phyloP scores from a whole-genome alignment of 2,329 filamentous ascomycete genomes.

The Claviceps purpurea region DNA sequence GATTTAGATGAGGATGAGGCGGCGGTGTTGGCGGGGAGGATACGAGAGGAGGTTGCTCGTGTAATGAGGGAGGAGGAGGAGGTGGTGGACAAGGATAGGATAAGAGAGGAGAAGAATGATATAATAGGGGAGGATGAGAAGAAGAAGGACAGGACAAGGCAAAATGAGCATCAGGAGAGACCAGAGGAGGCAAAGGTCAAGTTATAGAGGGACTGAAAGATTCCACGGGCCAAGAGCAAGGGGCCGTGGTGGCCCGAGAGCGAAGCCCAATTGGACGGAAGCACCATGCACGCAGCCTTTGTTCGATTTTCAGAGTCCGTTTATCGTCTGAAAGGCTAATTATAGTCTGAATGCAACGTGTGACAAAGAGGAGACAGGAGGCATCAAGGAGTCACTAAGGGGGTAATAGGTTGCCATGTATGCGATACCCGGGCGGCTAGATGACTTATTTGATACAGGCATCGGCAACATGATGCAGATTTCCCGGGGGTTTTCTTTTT shows the following conservation, averaged over 20 bases:
- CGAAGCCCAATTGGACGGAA: neutral
- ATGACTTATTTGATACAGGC: no score
- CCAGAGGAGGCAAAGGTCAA: neutral
- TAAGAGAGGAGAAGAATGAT: neutral
- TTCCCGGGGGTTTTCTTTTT: no score
- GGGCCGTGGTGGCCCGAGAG: neutral
- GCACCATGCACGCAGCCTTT: no score
- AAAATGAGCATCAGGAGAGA: neutral
- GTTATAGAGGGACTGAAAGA: neutral
- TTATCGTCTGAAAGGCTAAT: no score
- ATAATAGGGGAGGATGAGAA: neutral
- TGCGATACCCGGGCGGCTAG: no score
- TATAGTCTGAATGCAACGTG: no score
- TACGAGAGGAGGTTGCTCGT: constrained; percentile 36
- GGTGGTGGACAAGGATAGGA: constrained; percentile 17
- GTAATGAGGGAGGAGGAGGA: constrained; percentile 30
- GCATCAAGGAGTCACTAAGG: no score
- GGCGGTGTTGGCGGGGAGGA: constrained; percentile 38
- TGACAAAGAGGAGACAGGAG: no score
- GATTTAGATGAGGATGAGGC: constrained; percentile 70
- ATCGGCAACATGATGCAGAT: no score
- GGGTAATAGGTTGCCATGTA: no score
- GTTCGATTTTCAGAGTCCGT: no score
- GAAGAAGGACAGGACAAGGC: neutral
- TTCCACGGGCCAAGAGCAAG: neutral